phyloP scores from a whole-genome alignment of 805 yeast genomes.

The Blastobotrys peoriensis region DNA sequence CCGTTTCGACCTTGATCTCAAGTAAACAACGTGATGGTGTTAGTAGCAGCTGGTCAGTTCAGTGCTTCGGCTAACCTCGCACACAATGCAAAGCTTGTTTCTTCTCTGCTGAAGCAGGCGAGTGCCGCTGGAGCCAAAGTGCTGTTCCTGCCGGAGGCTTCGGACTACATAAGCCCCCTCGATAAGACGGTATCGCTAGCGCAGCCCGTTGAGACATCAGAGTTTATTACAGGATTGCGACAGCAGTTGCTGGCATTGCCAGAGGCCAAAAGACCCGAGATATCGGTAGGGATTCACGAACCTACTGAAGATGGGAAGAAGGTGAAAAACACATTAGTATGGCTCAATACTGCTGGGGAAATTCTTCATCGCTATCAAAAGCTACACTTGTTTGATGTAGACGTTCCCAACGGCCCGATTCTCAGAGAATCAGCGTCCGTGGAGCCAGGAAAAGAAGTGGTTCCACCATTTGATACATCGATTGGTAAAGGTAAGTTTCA shows the following conservation, averaged over 20 bases:
- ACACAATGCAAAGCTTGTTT: conserved; percentile 55
- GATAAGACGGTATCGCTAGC: conserved; percentile 59
- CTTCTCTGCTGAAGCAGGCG: conserved; percentile 58
- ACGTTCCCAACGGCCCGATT: conserved; percentile 72
- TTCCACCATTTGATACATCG: conserved; percentile 52
- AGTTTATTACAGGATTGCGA: conserved; percentile 39
- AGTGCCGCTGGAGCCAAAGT: conserved; percentile 54
- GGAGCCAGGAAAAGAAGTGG: conserved; percentile 61
- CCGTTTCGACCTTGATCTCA: no score
- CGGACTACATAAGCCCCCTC: conserved; percentile 70
- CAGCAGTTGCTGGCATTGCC: conserved; percentile 40
- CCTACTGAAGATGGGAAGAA: conserved; percentile 43
- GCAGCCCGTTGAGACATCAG: conserved; percentile 35
- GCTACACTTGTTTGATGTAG: conserved; percentile 84
- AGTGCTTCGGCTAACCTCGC: conserved; percentile 62
- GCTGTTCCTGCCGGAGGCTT: conserved; percentile 87
- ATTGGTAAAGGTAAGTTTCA: conserved; percentile 40
- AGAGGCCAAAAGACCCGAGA: conserved; percentile 43
- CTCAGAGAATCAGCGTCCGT: conserved; percentile 73
- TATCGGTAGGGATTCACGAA: conserved; percentile 86
- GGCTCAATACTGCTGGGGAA: conserved; percentile 61
- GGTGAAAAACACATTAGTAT: conserved; percentile 67
- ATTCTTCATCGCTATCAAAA: conserved; percentile 71
- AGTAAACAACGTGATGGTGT: conserved; percentile 48
- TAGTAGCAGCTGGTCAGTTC: conserved; percentile 81